Evolutionary conservation across 108 stramenopile genomes (phyloP).

Genomic region (Pseudonitzschia multiseries): DNA sequence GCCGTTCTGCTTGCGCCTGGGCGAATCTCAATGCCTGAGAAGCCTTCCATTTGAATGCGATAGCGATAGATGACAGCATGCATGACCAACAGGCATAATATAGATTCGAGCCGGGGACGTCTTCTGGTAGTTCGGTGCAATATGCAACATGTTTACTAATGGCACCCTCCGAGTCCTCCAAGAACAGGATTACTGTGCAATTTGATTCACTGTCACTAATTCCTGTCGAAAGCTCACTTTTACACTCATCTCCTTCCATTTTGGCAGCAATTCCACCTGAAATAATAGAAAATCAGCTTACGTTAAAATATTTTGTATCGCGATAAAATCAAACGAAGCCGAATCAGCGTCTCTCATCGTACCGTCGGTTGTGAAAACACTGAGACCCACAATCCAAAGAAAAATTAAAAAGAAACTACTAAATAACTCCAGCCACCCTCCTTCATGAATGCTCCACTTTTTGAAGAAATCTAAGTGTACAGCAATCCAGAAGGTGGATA

Average conservation of each 20-base stretch:
- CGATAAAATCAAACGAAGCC: neutral
- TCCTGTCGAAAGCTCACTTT: neutral
- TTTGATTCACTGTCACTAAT: neutral
- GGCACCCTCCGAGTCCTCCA: neutral
- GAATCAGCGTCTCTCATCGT: neutral
- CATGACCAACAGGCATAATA: conserved; percentile 57
- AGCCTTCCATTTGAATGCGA: conserved; percentile 73
- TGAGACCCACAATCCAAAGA: conserved; percentile 42
- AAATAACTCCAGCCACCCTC: conserved; percentile 49
- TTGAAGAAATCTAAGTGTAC: conserved; percentile 64
- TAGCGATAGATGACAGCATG: conserved; percentile 45
- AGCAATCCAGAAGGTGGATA: conserved; percentile 54
- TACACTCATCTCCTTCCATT: conserved; percentile 18
- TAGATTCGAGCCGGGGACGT: conserved; percentile 63
- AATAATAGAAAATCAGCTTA: neutral
- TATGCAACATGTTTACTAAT: neutral
- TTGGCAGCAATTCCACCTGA: conserved; percentile 16
- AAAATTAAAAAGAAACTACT: conserved; percentile 33
- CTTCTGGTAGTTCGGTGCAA: neutral
- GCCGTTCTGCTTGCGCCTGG: conserved; percentile 4
- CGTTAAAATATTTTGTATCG: neutral
- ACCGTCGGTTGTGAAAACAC: conserved; percentile 31
- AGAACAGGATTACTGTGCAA: neutral
- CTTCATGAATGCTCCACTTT: conserved; percentile 33
- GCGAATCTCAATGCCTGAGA: conserved; percentile 71